A percentile compares a stretch with the other conserved stretches of the same genome.
Evolutionary conservation across 805 yeast species (phyloP).

Genomic region (Metschnikowia kofuensis): DNA sequence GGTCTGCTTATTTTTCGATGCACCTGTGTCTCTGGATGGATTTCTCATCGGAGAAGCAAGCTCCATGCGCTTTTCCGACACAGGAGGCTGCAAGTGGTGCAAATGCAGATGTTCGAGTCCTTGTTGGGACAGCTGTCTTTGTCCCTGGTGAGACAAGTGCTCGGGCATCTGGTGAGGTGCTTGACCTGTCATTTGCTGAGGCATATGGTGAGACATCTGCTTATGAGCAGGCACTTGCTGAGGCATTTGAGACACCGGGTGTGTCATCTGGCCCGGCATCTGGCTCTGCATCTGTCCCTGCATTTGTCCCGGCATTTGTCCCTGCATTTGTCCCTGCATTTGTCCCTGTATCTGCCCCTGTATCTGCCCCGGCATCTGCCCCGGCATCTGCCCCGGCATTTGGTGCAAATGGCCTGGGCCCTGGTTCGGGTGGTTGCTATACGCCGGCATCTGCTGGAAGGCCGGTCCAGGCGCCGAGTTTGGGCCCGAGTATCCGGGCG

Average conservation of each 20-base stretch:
- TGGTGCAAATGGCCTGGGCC: background rate
- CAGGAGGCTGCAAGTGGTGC: constrained; percentile 6
- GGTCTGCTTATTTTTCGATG: too few relatives aligned
- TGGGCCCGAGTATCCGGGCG: background rate
- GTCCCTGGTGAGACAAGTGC: too few relatives aligned
- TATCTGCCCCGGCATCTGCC: too few relatives aligned
- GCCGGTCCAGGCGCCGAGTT: too few relatives aligned
- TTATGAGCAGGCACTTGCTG: background rate
- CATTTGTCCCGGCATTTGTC: too few relatives aligned
- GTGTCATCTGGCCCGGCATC: too few relatives aligned
- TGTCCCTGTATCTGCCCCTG: too few relatives aligned
- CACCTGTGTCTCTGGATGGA: background rate
- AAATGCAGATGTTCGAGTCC: constrained; percentile 8
- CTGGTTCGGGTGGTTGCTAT: background rate
- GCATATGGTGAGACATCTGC: too few relatives aligned
- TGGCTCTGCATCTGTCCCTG: too few relatives aligned
- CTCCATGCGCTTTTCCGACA: constrained; percentile 36
- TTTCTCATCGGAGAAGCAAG: constrained; percentile 37
- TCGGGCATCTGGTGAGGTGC: background rate
- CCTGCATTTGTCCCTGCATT: too few relatives aligned
- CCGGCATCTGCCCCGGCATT: background rate
- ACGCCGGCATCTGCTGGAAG: constrained; percentile 1
- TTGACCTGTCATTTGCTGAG: too few relatives aligned
- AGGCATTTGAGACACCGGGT: background rate
- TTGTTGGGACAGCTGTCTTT: constrained; percentile 1